Percentiles rank a stretch among this genome's conserved stretches.
Conservation (phyloP, 805 yeast genomes). For the Kodamaea kakaduensis region DNA sequence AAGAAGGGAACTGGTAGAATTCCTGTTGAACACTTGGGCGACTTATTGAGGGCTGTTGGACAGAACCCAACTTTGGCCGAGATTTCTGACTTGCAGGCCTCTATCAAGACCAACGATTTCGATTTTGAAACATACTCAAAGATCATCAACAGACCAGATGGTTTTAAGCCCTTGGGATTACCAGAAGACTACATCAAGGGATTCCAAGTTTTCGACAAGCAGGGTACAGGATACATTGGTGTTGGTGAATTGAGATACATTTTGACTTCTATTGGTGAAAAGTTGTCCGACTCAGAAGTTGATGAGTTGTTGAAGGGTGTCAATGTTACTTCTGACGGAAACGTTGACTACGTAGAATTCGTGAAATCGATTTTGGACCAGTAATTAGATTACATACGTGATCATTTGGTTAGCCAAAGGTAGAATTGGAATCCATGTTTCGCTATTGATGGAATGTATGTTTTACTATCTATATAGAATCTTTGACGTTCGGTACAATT, state of each 20-base stretch:
- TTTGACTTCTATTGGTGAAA: slow-evolving; percentile 93
- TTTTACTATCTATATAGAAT: too few species aligned
- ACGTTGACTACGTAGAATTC: slow-evolving; percentile 91
- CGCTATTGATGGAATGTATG: too few species aligned
- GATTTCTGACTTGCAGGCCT: slow-evolving; percentile 48
- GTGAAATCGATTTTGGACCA: slow-evolving; percentile 92
- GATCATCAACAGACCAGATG: slow-evolving; percentile 80
- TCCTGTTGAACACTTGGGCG: slow-evolving; percentile 81
- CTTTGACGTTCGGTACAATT: too few species aligned
- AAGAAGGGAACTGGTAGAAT: slow-evolving; percentile 93
- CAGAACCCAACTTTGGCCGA: slow-evolving; percentile 96
- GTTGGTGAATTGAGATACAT: slow-evolving; percentile 96
- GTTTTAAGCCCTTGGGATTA: slow-evolving; percentile 81
- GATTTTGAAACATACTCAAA: slow-evolving; percentile 75
- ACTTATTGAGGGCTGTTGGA: slow-evolving; percentile 92
- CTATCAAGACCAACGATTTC: slow-evolving; percentile 46
- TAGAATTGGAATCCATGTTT: too few species aligned
- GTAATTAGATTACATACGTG: slow-evolving; percentile 40
- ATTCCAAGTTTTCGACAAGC: slow-evolving; percentile 97
- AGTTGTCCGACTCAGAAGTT: slow-evolving; percentile 83
- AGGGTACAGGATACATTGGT: slow-evolving; percentile 90
- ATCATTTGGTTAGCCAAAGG: too few species aligned
- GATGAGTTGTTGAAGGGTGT: slow-evolving; percentile 96
- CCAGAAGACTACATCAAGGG: slow-evolving; percentile 86
- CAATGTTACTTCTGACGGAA: slow-evolving; percentile 87